A percentile compares a stretch with the other conserved stretches of the same genome.
Evolutionary conservation across 805 yeast species (phyloP).

Genomic region (Monosporozyma servazzii): DNA sequence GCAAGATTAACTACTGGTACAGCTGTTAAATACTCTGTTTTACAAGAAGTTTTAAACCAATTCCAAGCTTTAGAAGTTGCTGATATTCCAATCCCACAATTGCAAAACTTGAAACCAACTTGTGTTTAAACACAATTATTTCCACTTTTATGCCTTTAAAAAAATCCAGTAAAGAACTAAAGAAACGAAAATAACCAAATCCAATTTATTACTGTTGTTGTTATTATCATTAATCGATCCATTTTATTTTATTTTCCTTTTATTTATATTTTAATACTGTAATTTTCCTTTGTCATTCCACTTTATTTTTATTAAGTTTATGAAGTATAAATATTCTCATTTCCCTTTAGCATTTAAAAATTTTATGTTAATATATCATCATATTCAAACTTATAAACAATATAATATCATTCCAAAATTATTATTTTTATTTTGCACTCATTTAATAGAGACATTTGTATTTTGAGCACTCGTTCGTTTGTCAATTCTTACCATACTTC

Average conservation of each 20-base stretch:
- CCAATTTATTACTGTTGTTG: not conserved
- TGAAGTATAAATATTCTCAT: not conserved
- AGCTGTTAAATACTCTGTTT: slow-evolving; percentile 34
- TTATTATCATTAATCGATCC: not conserved
- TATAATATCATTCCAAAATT: slow-evolving; percentile 4
- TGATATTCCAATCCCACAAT: slow-evolving; percentile 36
- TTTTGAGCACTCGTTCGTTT: not conserved
- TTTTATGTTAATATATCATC: slow-evolving; percentile 3
- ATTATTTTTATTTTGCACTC: not conserved
- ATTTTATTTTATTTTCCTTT: not conserved
- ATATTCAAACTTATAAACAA: slow-evolving; percentile 3
- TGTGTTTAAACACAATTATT: slow-evolving; percentile 8
- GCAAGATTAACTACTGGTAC: slow-evolving; percentile 39
- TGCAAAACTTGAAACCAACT: slow-evolving; percentile 28
- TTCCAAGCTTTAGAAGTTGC: slow-evolving; percentile 32
- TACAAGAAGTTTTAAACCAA: slow-evolving; percentile 32
- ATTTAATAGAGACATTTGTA: not conserved
- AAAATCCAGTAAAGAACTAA: not conserved
- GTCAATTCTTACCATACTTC: not conserved
- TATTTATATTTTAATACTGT: not conserved
- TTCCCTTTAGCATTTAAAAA: not conserved
- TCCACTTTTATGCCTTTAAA: not conserved
- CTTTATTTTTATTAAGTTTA: not conserved
- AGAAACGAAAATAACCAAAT: not conserved
- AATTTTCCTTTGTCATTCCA: not conserved